Percentiles rank a stretch among this genome's conserved stretches.
Evolutionary conservation across 495 filamentous ascomycete species (phyloP).

Genomic region (Trypethelium eluteriae): DNA sequence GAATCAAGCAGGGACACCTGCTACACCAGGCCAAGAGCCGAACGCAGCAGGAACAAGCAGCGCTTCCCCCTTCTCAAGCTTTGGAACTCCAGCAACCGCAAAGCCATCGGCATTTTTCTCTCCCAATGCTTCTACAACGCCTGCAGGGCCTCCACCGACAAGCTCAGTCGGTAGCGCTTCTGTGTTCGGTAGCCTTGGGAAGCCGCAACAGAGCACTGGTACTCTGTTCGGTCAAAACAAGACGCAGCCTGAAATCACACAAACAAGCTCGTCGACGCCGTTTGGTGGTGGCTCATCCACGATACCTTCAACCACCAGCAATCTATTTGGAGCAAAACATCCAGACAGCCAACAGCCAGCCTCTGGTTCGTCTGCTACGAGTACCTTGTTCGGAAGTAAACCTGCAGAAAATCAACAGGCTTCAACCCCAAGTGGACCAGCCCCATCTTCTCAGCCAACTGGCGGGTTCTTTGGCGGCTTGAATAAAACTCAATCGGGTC

Average conservation of each 20-base stretch:
- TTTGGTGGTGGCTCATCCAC: slow-evolving; percentile 26
- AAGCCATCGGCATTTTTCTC: slow-evolving; percentile 40
- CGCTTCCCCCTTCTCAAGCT: slow-evolving; percentile 14
- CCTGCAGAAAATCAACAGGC: neutral
- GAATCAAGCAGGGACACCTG: slow-evolving; percentile 2
- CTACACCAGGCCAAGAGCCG: slow-evolving; percentile 12
- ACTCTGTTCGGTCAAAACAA: slow-evolving; percentile 1
- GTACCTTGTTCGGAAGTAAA: neutral
- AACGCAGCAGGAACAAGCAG: neutral
- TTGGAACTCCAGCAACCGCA: slow-evolving; percentile 26
- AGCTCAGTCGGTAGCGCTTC: neutral
- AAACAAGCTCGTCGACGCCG: slow-evolving; percentile 13
- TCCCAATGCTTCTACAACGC: slow-evolving; percentile 52
- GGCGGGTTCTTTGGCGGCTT: neutral
- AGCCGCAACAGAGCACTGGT: neutral
- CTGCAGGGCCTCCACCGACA: slow-evolving; percentile 50
- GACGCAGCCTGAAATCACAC: neutral
- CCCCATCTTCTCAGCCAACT: neutral
- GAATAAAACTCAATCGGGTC: neutral
- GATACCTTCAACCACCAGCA: slow-evolving; percentile 25
- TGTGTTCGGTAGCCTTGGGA: neutral
- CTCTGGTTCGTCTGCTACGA: slow-evolving; percentile 10
- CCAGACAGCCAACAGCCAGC: slow-evolving; percentile 24
- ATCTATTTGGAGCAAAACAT: slow-evolving; percentile 37
- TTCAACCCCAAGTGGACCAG: neutral